These are phyloP conservation scores for Syzygium aromaticum DNA, from an alignment of 345 rosid species.

Conservation along the genomic window DNA sequence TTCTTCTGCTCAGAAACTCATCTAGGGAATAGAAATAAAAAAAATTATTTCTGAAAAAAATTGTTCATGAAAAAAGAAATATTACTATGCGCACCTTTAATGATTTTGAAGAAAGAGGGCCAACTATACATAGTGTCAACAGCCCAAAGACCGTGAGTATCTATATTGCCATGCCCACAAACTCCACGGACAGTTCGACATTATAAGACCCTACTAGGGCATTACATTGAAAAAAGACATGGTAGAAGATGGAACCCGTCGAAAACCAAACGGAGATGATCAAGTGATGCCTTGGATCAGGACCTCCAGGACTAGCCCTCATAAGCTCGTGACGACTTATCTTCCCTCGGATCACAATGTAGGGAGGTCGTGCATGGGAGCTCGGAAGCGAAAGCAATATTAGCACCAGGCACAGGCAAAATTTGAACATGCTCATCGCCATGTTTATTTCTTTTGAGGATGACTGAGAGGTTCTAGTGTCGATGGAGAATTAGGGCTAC, in stretches of 20 bases:
- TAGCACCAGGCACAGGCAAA: not conserved
- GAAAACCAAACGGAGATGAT: not conserved
- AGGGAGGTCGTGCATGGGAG: not conserved
- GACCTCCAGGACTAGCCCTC: not conserved
- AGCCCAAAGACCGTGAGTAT: too few species aligned
- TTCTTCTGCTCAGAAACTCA: too few species aligned
- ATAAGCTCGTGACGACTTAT: not conserved
- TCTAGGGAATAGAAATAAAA: too few species aligned
- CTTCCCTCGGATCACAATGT: not conserved
- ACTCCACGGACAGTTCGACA: not conserved
- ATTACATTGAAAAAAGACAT: not conserved
- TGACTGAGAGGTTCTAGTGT: not conserved
- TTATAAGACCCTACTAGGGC: not conserved
- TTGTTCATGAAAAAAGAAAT: too few species aligned
- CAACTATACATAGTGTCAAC: too few species aligned
- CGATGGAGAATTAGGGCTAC: not conserved
- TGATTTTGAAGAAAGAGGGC: too few species aligned
- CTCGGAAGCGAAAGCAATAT: not conserved
- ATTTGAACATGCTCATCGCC: not conserved
- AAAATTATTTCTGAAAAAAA: too few species aligned
- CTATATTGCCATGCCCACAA: not conserved
- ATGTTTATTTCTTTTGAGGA: not conserved
- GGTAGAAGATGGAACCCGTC: not conserved
- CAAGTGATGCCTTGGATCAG: not conserved
- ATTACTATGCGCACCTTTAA: too few species aligned